Base-by-base conservation (phyloP, 2,329 filamentous ascomycete genomes). In the Diaporthe eres region DNA sequence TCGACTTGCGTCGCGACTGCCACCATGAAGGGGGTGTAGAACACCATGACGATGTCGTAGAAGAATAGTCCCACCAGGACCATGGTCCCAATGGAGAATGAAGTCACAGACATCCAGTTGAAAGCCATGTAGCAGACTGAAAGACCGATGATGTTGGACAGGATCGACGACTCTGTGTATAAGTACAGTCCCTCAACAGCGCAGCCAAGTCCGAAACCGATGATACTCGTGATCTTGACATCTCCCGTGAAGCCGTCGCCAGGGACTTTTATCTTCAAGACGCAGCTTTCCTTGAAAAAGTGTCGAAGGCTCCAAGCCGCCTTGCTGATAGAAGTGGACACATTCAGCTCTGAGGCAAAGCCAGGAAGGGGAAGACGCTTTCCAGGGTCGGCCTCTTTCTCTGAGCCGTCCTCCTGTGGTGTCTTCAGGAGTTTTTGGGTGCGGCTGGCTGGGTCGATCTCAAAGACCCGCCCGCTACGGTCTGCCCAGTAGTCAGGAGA, bases 1-100 rank as follows among this genome's bases (percentile, higher is more conserved):
- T 99, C 96, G 37, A 99, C 87, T 55, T 93, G 94, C 10, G 93
- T 98, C 17, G 96, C 97, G 12, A 99, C 94, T 0, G 94, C 94
- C 9, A 96, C 88, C 94, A 97, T 97, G 82, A 94, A 92, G 0
- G 94, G 94, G 86, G 94, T 96, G 82, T 94, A 97, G 82, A 97
- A 97, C 8, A 97, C 94, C 88, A 96, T 95, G 83, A 97, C 92
- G 67, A 99, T 96, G 82, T 99, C 96, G 81, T 99, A 99, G 81
- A 98, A 91, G 86, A 98, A 98, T 1, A 98, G 87, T 0, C 93
- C 94, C 13, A 88, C 86, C 1, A 98, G 87, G 13, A 98, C 92
- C 58, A 96, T 84, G 9, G 93, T 94, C 0, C 95, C 95, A 0
- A 94, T 98, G 73, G 90, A 86, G 81, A 98, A 98, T 0, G 95